Base-by-base conservation (phyloP, 768 basidiomycete species). In the Xerocomus brunneocitrinus region DNA sequence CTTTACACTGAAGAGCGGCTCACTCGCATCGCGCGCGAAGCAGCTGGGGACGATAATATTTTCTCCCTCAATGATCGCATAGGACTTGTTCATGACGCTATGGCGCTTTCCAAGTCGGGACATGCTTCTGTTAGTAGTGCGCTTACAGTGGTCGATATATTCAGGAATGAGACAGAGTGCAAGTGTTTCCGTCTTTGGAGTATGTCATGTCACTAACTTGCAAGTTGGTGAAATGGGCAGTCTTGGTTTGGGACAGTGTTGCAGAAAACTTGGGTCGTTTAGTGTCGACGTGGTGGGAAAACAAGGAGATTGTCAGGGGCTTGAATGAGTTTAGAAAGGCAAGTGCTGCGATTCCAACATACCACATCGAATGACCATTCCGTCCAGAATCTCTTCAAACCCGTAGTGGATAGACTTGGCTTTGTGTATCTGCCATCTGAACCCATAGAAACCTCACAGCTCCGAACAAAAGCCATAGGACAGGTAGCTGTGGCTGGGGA, bases 21-120 rank as follows among this genome's bases (percentile, higher is more conserved):
- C 13, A 76, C 76, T 25, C 83, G 82, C 64, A 89, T 98, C 55
- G 93, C 89, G 5, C 70, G 75, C 19, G 90, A 94, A 64, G 92
- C 91, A 1, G 79, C 84, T n/a, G 83, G 81, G 62, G 62, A 73
- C 12, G 71, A 81, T 52, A 80, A 81, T 4, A 69, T 79, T 8
- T 92, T 95, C 73, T 78, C 85, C 1, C 73, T 92, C 55, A 84
- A 90, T 52, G 95, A 99, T 66, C 82, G 91, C 24, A 85, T 98
- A 61, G 95, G 95, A 16, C 76, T 99, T 27, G 82, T 95, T 22
- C 80, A 87, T 46, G 97, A 98, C 62, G 78, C 86, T 0, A 77
- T 88, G 63, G 86, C 86, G 1, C 79, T 98, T 30, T 81, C 91
- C 46, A 83, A 85, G 63, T 88, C 92, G 19, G 94, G 94, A 3